Percentiles rank a stretch among this genome's conserved stretches.
Evolutionary conservation across 2,329 filamentous ascomycete species (phyloP).

Genomic region (Pseudopyrenochaeta lycopersici): DNA sequence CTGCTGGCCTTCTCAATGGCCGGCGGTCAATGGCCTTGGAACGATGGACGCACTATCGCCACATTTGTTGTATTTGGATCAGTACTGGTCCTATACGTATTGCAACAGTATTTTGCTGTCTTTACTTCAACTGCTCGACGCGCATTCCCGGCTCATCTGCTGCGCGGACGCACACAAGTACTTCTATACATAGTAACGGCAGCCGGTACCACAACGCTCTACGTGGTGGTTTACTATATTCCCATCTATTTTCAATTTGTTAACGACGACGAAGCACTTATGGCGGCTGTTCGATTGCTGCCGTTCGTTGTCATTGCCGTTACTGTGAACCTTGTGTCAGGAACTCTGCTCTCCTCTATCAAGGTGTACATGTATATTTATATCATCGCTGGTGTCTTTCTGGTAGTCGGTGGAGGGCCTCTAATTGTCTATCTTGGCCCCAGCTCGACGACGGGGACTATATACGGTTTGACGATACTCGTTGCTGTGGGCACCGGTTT

Average conservation of each 20-base stretch:
- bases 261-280: background rate
- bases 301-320: background rate
- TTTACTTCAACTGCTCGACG: slow-evolving; percentile 29
- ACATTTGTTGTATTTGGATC: slow-evolving; percentile 57
- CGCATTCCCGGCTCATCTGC: slow-evolving; percentile 61
- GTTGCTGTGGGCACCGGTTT: slow-evolving; percentile 6
- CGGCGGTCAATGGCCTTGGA: slow-evolving; percentile 57
- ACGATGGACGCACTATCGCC: slow-evolving; percentile 52
- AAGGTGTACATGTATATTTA: too few species aligned
- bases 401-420: too few species aligned
- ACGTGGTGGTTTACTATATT: slow-evolving; percentile 21
- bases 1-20: slow-evolving; percentile 54
- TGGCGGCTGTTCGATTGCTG: too few species aligned
- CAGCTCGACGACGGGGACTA: background rate
- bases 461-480: slow-evolving; percentile 10
- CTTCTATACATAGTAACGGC: slow-evolving; percentile 13
- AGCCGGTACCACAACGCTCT: slow-evolving; percentile 43
- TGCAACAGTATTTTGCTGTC: slow-evolving; percentile 22
- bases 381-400: too few species aligned
- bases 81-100: slow-evolving; percentile 55
- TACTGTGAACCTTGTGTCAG: background rate
- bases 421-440: too few species aligned
- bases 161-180: slow-evolving; percentile 26
- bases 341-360: too few species aligned
- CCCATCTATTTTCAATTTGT: slow-evolving; percentile 39